phyloP scores from a whole-genome alignment of 306 rosid species.

The Quercus rubra region DNA sequence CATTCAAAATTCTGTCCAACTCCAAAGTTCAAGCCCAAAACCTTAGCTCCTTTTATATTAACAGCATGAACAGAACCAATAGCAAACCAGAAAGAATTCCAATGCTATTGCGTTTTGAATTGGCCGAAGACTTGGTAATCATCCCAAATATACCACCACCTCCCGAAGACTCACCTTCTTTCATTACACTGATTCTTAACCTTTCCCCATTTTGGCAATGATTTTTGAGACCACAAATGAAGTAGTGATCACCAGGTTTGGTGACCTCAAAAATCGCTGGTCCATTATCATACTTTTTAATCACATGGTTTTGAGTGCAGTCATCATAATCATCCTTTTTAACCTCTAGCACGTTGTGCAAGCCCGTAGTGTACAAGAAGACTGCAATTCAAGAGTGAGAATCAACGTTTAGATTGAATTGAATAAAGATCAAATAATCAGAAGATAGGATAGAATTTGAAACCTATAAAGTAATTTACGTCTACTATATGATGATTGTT shows the following conservation, averaged over 20 bases:
- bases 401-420: too few species aligned
- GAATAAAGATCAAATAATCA: too few species aligned
- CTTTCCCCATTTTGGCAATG: neutral
- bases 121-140: neutral
- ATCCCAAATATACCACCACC: neutral
- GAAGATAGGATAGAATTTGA: too few species aligned
- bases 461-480: too few species aligned
- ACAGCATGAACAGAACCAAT: neutral
- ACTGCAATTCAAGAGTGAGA: neutral
- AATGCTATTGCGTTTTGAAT: neutral
- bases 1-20: too few species aligned
- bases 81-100: neutral
- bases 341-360: neutral
- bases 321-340: neutral
- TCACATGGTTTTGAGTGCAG: neutral
- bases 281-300: neutral
- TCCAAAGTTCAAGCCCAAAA: too few species aligned
- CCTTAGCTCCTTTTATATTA: neutral
- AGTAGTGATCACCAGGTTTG: neutral
- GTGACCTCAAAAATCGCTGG: neutral
- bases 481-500: too few species aligned
- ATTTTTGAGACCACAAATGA: neutral
- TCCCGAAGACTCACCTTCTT: neutral
- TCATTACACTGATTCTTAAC: neutral
- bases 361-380: neutral